Base-by-base conservation (phyloP, 768 basidiomycete genomes). In the Suillus decipiens region DNA sequence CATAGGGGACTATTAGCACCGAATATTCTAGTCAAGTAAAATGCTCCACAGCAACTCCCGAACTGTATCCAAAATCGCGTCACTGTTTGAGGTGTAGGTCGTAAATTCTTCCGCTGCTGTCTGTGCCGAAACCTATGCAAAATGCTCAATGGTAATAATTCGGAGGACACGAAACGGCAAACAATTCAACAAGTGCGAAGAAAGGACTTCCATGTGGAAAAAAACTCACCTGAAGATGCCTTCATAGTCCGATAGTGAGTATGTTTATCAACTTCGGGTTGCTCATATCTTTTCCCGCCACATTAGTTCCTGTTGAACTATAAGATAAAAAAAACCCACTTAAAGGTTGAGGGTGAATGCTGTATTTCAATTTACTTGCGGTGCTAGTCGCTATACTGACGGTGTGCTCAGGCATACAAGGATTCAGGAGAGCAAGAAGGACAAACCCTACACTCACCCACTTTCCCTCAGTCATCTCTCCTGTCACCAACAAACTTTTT, bases 51-150 rank as follows among this genome's bases (percentile, higher is more conserved):
- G 90, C 31, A 78, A 91, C 68, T 82, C 85, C 0, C 78, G 76
- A 64, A 80, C 82, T 54, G 82, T 90, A 77, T 90, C 90, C 70
- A 80, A 86, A 82, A 85, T 56, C 89, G 91, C 60, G 86, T 93
- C 9, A 81, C 83, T 14, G 83, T 89, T 5, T 91, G 93, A 71
- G 89, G 89, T 1, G 72, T 87, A 43, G 92, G 22, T 5, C 7
- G 22, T 17, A 8, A 48, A 22, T 48, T 48, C 92, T 0, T 72
- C 92, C 64, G 82, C 82, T 37, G 87, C 89, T 7, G 78, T 90
- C 64, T 84, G 87, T 54, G 82, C 76, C 3, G 78, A 81, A 60
- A 74, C 65, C 61, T 76, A 68, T 28, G 28, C 3, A 28, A 28
- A 28, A 28, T 28, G 28, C 28, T 28, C 28, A 28, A 28, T 28